Base-by-base conservation (phyloP, 2,329 filamentous ascomycete species). In the Monosporascus sp. region DNA sequence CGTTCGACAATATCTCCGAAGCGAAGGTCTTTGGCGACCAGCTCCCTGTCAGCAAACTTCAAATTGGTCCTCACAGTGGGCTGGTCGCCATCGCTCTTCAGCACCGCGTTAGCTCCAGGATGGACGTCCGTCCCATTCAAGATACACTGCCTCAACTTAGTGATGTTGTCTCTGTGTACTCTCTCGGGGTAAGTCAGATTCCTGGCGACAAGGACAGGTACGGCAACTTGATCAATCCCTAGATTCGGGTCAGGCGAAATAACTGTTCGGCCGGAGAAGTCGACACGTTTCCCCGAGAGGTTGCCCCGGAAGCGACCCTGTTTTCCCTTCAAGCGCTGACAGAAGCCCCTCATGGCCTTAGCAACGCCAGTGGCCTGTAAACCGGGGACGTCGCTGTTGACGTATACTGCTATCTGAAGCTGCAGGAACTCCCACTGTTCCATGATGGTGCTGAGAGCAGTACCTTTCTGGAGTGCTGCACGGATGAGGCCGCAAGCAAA, bases 351-450 rank as follows among this genome's bases (percentile, higher is more conserved):
- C 63, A 94, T 95, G 1, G 89, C 83, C 69, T 96, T 97, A 54
- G 90, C 89, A 55, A 91, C 87, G 8, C 90, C 89, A 14, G 87
- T 87, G 63, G 95, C 90, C 62, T 92, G 87, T n/a, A 99, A 80
- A 27, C 93, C 93, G 0, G 94, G 94, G 2, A 96, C 86, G 63
- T 97, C 92, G 58, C 92, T 96, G 74, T 99, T 97, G 69, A 99
- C 93, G 68, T 99, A 97, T 80, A 97, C 91, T 55, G 93, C 94
- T 55, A 97, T 89, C 65, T 97, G 92, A 8, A 96, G 80, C 66
- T 97, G 93, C 55, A 99, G 76, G 64, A 93, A 97, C 66, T 99
- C 94, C 94, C 94, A 99, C 63, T 96, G 91, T 68, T 99, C 94
- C 85, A 97, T 95, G 52, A 97, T 89, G 1, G 90, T 95, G 59